These are phyloP conservation scores for Solanum chacoense DNA, from an alignment of 305 asterid species.

Conservation along the genomic window DNA sequence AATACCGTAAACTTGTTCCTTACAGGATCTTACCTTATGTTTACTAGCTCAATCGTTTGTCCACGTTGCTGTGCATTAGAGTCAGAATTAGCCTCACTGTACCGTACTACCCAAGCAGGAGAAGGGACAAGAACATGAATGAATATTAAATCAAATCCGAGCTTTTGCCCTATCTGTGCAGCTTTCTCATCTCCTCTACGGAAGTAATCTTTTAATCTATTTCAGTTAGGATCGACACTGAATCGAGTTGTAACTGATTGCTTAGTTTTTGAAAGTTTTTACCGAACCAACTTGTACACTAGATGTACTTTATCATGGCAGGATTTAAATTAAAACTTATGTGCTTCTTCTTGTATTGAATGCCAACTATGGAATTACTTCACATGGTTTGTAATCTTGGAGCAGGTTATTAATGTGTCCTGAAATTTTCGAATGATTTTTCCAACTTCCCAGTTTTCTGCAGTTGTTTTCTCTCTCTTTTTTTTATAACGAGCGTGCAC, in stretches of 20 bases:
- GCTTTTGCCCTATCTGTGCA: background rate
- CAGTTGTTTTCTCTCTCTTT: no score
- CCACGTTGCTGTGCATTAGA: background rate
- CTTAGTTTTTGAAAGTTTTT: background rate
- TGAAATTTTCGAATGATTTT: background rate
- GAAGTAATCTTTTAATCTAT: background rate
- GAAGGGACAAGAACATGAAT: background rate
- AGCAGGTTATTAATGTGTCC: background rate
- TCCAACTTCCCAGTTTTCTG: background rate
- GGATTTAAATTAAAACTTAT: background rate
- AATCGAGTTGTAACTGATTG: background rate
- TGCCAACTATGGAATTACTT: background rate
- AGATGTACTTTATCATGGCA: background rate
- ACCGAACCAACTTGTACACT: background rate
- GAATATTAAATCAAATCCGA: background rate
- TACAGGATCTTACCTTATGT: constrained; percentile 84
- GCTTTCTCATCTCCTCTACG: background rate
- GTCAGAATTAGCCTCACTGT: background rate
- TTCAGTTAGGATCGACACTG: background rate
- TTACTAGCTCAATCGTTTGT: constrained; percentile 23
- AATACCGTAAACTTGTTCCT: constrained; percentile 72
- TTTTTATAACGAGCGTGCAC: background rate
- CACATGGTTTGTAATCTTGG: background rate
- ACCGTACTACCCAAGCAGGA: background rate
- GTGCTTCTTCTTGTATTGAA: background rate